A percentile compares a stretch with the other conserved stretches of the same genome.
phyloP scores from a whole-genome alignment of 2,329 filamentous ascomycete genomes.

The Fusarium albosuccineum region DNA sequence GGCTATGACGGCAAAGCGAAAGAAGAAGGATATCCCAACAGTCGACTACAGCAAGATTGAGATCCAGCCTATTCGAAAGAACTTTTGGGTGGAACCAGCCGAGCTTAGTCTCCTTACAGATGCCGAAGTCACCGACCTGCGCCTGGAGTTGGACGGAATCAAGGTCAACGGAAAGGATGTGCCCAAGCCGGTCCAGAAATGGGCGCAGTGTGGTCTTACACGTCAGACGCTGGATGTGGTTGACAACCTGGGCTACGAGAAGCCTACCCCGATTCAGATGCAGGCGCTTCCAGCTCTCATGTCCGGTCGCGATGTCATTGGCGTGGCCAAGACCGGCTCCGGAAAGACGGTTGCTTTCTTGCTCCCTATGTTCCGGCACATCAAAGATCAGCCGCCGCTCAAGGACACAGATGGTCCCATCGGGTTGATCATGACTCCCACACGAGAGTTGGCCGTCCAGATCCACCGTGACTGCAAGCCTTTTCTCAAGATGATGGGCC shows the following conservation, averaged over 20 bases:
- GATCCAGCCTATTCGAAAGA: constrained; percentile 88
- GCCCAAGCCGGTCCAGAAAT: constrained; percentile 94
- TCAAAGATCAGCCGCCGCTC: constrained; percentile 89
- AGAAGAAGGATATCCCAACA: constrained; percentile 94
- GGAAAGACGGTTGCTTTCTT: constrained; percentile 97
- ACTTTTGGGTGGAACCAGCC: constrained; percentile 92
- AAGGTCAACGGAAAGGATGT: constrained; percentile 91
- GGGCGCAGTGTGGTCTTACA: constrained; percentile 94
- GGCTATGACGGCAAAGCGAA: constrained; percentile 73
- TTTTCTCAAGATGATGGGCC: constrained; percentile 86
- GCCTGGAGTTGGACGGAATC: constrained; percentile 93
- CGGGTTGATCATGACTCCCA: constrained; percentile 91
- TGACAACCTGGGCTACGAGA: constrained; percentile 83
- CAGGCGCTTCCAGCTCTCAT: constrained; percentile 96
- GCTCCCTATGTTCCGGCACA: constrained; percentile 97
- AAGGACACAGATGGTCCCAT: constrained; percentile 90
- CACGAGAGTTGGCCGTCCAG: constrained; percentile 91
- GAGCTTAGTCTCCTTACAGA: constrained; percentile 88
- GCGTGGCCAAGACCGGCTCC: constrained; percentile 96
- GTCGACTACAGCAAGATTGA: constrained; percentile 90
- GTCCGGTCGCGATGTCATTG: constrained; percentile 95
- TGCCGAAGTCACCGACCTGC: constrained; percentile 83
- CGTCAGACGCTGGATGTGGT: constrained; percentile 90
- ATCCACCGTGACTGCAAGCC: constrained; percentile 96
- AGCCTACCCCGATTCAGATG: constrained; percentile 92